A percentile compares a stretch with the other conserved stretches of the same genome.
These are phyloP conservation scores for Talaromyces sp. DNA, from an alignment of 2,329 filamentous ascomycete species.

Conservation along the genomic window DNA sequence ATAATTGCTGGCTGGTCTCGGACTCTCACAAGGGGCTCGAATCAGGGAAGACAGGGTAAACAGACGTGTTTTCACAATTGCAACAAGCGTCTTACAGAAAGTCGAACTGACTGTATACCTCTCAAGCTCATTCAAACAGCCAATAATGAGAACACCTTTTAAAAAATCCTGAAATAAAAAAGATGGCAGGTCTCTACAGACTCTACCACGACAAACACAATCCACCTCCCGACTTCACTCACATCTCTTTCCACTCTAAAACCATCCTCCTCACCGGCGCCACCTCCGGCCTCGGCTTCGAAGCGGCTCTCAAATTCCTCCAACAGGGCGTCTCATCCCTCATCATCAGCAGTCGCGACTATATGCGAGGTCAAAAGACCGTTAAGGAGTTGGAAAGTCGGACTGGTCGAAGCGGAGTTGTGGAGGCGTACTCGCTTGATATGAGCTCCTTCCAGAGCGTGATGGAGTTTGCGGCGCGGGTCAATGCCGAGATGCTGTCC, in stretches of 20 bases:
- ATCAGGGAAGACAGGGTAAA: background rate
- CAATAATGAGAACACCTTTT: background rate
- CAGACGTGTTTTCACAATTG: background rate
- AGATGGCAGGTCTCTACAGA: conserved; percentile 14
- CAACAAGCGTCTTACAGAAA: background rate
- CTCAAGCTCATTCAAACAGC: background rate
- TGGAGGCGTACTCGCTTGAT: conserved; percentile 48
- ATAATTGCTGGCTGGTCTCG: too few species aligned
- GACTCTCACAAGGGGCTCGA: too few species aligned
- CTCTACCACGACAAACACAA: conserved; percentile 20
- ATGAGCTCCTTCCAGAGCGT: conserved; percentile 48
- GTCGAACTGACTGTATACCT: background rate
- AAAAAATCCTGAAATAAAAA: background rate
- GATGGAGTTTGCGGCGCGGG: conserved; percentile 39
- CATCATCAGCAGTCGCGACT: conserved; percentile 47
- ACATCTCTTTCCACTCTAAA: conserved; percentile 43
- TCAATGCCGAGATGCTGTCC: conserved; percentile 31
- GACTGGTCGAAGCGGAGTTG: conserved; percentile 30
- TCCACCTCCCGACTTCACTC: conserved; percentile 35
- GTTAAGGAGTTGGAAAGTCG: conserved; percentile 39
- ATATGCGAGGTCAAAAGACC: conserved; percentile 41
- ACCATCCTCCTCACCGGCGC: conserved; percentile 51
- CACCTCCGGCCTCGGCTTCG: conserved; percentile 51
- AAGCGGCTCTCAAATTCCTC: conserved; percentile 49
- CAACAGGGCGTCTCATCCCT: conserved; percentile 41